Evolutionary conservation across 495 filamentous ascomycete genomes (phyloP).

Genomic region (Xylaria intraflava): DNA sequence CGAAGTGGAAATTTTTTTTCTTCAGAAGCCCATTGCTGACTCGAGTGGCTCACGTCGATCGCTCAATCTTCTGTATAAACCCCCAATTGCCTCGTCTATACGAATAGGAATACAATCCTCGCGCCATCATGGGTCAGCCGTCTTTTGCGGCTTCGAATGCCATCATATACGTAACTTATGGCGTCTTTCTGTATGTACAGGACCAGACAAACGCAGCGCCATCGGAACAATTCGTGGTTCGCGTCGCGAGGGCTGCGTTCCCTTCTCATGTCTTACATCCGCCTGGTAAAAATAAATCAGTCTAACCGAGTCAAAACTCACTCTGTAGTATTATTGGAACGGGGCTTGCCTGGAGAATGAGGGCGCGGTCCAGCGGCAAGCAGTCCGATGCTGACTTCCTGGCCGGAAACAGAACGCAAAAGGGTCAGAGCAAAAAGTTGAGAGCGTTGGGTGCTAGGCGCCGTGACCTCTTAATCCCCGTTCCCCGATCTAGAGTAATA

Average conservation of each 20-base stretch:
- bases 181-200: slow-evolving; percentile 56
- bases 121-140: slow-evolving; percentile 55
- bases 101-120: neutral
- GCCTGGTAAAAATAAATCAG: neutral
- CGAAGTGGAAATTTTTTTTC: neutral
- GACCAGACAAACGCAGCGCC: neutral
- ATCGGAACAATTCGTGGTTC: neutral
- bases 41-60: neutral
- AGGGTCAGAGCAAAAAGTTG: slow-evolving; percentile 50
- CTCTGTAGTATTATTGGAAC: slow-evolving; percentile 51
- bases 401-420: slow-evolving; percentile 66
- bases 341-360: slow-evolving; percentile 59
- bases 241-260: neutral
- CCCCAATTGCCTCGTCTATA: neutral
- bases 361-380: too few relatives aligned
- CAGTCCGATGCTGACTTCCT: slow-evolving; percentile 65
- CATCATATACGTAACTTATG: slow-evolving; percentile 69
- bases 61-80: neutral
- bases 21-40: neutral
- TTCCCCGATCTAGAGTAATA: neutral
- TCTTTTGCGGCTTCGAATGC: slow-evolving; percentile 66
- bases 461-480: slow-evolving; percentile 6
- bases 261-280: neutral
- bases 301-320: neutral
- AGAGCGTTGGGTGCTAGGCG: slow-evolving; percentile 8